A percentile compares a stretch with the other conserved stretches of the same genome.
Evolutionary conservation across 345 rosid genomes (phyloP).

Genomic region (Capsella bursapastoris): DNA sequence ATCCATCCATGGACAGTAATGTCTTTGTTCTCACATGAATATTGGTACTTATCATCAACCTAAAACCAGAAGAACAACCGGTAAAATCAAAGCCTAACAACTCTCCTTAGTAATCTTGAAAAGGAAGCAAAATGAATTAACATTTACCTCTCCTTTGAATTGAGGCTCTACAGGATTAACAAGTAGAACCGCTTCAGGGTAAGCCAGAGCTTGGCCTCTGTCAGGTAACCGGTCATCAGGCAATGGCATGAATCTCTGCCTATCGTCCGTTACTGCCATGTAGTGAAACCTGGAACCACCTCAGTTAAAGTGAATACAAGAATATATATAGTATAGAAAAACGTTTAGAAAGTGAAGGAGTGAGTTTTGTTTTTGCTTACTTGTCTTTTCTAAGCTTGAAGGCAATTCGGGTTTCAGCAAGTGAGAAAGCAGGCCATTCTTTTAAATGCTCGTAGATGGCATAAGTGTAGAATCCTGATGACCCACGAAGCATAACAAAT

Average conservation of each 20-base stretch:
- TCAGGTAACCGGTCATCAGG: slow-evolving; percentile 76
- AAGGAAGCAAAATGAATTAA: background rate
- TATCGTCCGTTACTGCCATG: slow-evolving; percentile 89
- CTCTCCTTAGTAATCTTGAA: background rate
- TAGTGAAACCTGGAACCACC: slow-evolving; percentile 64
- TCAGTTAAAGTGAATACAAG: background rate
- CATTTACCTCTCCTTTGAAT: slow-evolving; percentile 66
- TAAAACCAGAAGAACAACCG: slow-evolving; percentile 22
- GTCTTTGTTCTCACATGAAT: slow-evolving; percentile 77
- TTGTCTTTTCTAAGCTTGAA: slow-evolving; percentile 89
- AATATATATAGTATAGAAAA: background rate
- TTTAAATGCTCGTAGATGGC: slow-evolving; percentile 73
- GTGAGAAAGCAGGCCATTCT: slow-evolving; percentile 87
- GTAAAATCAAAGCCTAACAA: background rate
- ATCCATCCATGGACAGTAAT: slow-evolving; percentile 87
- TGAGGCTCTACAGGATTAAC: slow-evolving; percentile 70
- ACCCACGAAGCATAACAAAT: slow-evolving; percentile 76
- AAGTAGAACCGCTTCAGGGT: slow-evolving; percentile 85
- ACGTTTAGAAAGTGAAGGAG: background rate
- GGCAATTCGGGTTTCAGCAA: slow-evolving; percentile 73
- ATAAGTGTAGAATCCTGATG: slow-evolving; percentile 86
- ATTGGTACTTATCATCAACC: slow-evolving; percentile 97
- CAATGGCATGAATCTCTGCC: slow-evolving; percentile 86
- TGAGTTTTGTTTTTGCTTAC: slow-evolving; percentile 41
- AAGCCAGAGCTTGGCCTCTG: slow-evolving; percentile 73